Evolutionary conservation across 2,329 filamentous ascomycete species (phyloP).

Genomic region (Hymenoscyphus salicellus): DNA sequence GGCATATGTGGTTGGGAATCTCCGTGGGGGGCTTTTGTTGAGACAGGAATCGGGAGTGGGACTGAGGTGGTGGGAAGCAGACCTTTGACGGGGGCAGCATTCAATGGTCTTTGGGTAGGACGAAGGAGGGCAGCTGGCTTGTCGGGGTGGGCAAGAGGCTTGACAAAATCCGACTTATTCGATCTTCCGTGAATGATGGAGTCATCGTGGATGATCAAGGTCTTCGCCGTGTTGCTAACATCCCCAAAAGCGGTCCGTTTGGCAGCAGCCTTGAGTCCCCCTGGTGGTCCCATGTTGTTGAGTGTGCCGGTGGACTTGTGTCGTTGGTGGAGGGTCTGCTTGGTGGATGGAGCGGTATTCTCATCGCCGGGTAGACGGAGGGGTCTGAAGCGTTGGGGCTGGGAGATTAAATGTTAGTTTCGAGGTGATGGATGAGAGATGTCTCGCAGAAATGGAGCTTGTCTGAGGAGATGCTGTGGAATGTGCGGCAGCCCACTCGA

Average conservation of each 20-base stretch:
- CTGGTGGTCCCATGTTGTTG: conserved; percentile 48
- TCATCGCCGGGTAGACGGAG: conserved; percentile 65
- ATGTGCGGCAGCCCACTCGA: conserved; percentile 18
- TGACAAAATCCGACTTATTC: conserved; percentile 24
- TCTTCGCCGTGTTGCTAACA: conserved; percentile 65
- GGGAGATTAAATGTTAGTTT: conserved; percentile 32
- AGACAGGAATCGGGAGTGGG: conserved; percentile 15
- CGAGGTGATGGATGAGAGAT: conserved; percentile 13
- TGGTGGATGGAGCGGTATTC: conserved; percentile 54
- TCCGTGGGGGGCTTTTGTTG: conserved; percentile 35
- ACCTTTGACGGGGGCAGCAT: conserved; percentile 23
- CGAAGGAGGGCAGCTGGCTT: conserved; percentile 49
- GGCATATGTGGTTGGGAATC: conserved; percentile 25
- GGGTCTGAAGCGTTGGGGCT: conserved; percentile 69
- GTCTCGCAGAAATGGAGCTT: conserved; percentile 21
- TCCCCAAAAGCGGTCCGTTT: conserved; percentile 82
- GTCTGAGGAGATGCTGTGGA: conserved; percentile 22
- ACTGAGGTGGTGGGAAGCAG: conserved; percentile 12
- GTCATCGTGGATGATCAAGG: conserved; percentile 53
- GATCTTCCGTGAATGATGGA: conserved; percentile 48
- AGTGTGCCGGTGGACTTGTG: conserved; percentile 75
- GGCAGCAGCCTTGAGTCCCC: conserved; percentile 58
- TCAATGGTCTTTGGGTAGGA: conserved; percentile 60
- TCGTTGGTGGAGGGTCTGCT: conserved; percentile 68
- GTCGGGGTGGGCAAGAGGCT: conserved; percentile 33